Evolutionary conservation across 257 asterid genomes (phyloP).

Genomic region (Jacaranda copaia): DNA sequence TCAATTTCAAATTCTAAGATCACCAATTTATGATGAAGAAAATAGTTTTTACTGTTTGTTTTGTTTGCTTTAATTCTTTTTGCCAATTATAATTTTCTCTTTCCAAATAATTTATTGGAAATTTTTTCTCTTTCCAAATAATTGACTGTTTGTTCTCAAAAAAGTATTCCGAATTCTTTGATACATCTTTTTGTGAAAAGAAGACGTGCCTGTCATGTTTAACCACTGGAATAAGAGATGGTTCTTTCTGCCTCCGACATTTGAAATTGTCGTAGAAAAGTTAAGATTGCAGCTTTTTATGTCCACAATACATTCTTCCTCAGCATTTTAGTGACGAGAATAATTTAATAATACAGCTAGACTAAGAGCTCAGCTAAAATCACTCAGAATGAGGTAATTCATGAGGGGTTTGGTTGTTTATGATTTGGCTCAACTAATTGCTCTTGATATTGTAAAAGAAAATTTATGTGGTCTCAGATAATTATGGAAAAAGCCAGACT

Average conservation of each 20-base stretch:
- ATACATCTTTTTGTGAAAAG: too few relatives aligned
- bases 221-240: not conserved
- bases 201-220: not conserved
- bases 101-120: too few relatives aligned
- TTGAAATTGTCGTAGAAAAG: not conserved
- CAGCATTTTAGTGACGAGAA: not conserved
- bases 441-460: not conserved
- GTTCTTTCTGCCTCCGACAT: not conserved
- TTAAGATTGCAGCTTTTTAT: not conserved
- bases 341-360: not conserved
- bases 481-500: not conserved
- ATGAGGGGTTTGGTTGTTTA: not conserved
- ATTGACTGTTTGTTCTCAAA: too few relatives aligned
- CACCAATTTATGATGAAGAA: not conserved
- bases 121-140: too few relatives aligned
- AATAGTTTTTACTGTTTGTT: not conserved
- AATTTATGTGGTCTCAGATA: not conserved
- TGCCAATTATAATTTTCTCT: too few relatives aligned
- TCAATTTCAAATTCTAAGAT: not conserved
- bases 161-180: too few relatives aligned
- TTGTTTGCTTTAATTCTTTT: not conserved
- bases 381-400: not conserved
- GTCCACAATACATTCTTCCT: not conserved
- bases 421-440: not conserved
- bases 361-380: not conserved